Evolutionary conservation across 495 filamentous ascomycete species (phyloP).

Genomic region (Penicillium cataractarum): DNA sequence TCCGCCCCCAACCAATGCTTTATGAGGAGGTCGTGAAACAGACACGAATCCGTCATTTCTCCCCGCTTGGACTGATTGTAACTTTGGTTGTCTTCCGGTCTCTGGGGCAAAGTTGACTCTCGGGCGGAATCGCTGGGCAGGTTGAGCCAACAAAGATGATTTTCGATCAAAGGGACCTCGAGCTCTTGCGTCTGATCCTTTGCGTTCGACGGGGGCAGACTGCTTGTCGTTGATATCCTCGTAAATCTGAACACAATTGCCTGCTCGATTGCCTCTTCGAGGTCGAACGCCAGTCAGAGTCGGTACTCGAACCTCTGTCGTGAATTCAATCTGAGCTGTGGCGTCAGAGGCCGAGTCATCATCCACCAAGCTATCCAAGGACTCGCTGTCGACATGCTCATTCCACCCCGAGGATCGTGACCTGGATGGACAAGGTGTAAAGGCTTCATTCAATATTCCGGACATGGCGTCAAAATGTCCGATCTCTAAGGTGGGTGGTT

Average conservation of each 20-base stretch:
- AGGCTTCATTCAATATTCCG: slow-evolving; percentile 27
- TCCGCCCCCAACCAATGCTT: background rate
- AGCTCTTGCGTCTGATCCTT: slow-evolving; percentile 17
- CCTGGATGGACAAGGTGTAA: slow-evolving; percentile 36
- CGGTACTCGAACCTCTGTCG: slow-evolving; percentile 38
- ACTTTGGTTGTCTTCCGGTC: slow-evolving; percentile 10
- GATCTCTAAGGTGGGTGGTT: background rate
- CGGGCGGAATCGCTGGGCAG: slow-evolving; percentile 47
- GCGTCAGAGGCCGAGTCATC: slow-evolving; percentile 29
- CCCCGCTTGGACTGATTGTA: slow-evolving; percentile 3
- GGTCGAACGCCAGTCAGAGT: slow-evolving; percentile 37
- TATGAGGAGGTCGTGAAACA: slow-evolving; percentile 20
- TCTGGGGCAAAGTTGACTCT: slow-evolving; percentile 33
- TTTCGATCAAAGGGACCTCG: slow-evolving; percentile 28
- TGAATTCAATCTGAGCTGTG: slow-evolving; percentile 43
- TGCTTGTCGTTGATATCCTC: slow-evolving; percentile 31
- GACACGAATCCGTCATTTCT: slow-evolving; percentile 20
- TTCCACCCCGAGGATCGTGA: slow-evolving; percentile 22
- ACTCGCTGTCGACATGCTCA: slow-evolving; percentile 22
- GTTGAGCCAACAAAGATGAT: slow-evolving; percentile 43
- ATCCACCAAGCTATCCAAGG: slow-evolving; percentile 32
- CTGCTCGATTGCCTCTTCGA: slow-evolving; percentile 31
- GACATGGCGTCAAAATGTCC: slow-evolving; percentile 33
- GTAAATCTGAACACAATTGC: slow-evolving; percentile 40
- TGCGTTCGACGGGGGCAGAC: slow-evolving; percentile 14